Base-by-base conservation (phyloP, 1,284 basidiomycete species). In the Peniophora sp. region DNA sequence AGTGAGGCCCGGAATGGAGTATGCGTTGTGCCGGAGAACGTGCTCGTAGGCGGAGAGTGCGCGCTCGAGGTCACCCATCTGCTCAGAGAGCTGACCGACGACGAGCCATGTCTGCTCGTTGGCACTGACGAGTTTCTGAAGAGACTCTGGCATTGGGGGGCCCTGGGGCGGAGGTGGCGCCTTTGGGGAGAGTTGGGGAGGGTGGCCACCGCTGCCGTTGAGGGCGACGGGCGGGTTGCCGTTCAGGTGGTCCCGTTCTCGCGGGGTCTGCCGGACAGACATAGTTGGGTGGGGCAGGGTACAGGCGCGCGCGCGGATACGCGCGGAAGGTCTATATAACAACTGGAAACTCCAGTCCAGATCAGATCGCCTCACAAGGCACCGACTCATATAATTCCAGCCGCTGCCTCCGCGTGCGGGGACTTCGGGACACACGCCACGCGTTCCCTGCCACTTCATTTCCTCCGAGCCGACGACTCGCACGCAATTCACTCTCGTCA, bases 51-150 rank as follows among this genome's bases (percentile, higher is more conserved):
- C 91, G 35, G 80, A 81, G 56, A 92, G 75, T 34, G 94, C 94
- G 57, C 92, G 85, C 64, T 94, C 90, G 61, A 90, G 77, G 70
- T 95, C 89, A 56, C 83, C 82, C 83, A 95, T 89, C 66, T 92
- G 89, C 67, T 95, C 92, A 53, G 92, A 43, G 25, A 50, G 62
- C 79, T 50, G 22, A 91, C 92, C 92, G 66, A 95, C 93, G 59
- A 93, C 72, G 56, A 94, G 78, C 92, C 92, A 95, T 39, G 92
- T 95, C 66, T 91, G 86, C 65, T 95, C 92, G 65, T 95, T 93
- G 50, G 92, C 90, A 36, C 76, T 74, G 22, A 84, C 83, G 48
- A 95, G 77, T 60, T 89, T 89, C 68, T 84, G 79, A 52, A 87
- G 79, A 49, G 82, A 65, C 16, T 41, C 38, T n/a, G 38, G 38